Evolutionary conservation across 2,329 filamentous ascomycete species (phyloP).

Genomic region (Hymenoscyphus repandus): DNA sequence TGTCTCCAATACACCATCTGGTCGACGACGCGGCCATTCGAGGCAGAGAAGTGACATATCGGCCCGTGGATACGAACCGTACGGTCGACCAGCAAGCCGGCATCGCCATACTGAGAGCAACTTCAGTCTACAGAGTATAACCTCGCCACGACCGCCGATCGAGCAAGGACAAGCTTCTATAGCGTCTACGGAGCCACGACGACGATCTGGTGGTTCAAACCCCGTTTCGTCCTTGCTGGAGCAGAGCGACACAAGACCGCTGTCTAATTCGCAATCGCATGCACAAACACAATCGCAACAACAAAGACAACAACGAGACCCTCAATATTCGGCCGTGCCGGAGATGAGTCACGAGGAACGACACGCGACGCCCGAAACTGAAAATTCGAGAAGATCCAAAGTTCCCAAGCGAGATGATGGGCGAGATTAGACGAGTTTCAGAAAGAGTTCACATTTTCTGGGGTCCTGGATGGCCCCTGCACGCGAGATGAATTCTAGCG

Average conservation of each 20-base stretch:
- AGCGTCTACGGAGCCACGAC: conserved; percentile 17
- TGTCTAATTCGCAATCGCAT: conserved; percentile 10
- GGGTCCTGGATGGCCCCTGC: conserved; percentile 7
- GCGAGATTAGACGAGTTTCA: conserved; percentile 30
- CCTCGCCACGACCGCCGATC: conserved; percentile 18
- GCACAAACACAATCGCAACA: conserved; percentile 18
- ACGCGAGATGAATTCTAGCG: conserved; percentile 17
- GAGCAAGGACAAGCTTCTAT: conserved; percentile 10
- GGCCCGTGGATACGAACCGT: conserved; percentile 29
- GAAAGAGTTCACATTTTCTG: conserved; percentile 11
- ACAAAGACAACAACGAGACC: conserved; percentile 15
- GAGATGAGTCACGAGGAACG: conserved; percentile 28
- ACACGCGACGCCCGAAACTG: conserved; percentile 23
- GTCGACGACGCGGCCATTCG: conserved; percentile 54
- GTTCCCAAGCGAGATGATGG: conserved; percentile 29
- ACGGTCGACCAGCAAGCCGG: conserved; percentile 38
- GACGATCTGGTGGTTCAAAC: conserved; percentile 25
- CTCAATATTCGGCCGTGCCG: conserved; percentile 24
- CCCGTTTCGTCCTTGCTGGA: conserved; percentile 29
- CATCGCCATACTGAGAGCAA: conserved; percentile 28
- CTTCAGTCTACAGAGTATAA: conserved; percentile 19
- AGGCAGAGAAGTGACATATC: conserved; percentile 60
- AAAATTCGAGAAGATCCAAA: conserved; percentile 18
- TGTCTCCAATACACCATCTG: conserved; percentile 46
- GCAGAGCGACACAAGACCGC: conserved; percentile 24